Evolutionary conservation across 768 basidiomycete species (phyloP).

Genomic region (Pholiota molesta): DNA sequence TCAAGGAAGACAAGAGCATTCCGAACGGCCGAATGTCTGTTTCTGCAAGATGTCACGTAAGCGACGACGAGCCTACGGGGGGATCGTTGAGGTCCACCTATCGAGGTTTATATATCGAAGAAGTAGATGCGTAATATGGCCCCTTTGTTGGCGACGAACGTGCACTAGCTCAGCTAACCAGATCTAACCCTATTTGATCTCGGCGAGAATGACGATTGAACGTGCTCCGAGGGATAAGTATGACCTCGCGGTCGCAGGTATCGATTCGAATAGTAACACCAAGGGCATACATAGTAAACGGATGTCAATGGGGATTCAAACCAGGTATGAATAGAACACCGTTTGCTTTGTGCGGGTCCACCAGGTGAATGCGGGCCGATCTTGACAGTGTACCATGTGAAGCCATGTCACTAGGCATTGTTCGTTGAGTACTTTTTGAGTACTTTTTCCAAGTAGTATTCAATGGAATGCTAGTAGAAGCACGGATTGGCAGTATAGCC

Average conservation of each 20-base stretch:
- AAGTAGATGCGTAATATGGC: not conserved
- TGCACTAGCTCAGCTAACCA: not conserved
- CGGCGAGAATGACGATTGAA: not conserved
- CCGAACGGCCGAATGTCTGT: not conserved
- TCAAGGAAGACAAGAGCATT: constrained; percentile 1
- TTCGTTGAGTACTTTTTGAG: not conserved
- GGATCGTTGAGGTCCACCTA: not conserved
- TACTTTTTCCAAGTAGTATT: not conserved
- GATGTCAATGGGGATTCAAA: not conserved
- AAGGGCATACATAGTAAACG: not conserved
- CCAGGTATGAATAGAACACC: not conserved
- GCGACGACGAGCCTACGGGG: not conserved
- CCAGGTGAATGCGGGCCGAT: not conserved
- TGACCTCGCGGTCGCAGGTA: not conserved
- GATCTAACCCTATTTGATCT: not conserved
- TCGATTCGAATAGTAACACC: not conserved
- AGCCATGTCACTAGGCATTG: not conserved
- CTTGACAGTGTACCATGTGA: constrained; percentile 2
- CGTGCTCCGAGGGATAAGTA: not conserved
- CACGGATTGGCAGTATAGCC: not conserved
- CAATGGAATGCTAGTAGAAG: not conserved
- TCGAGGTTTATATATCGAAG: not conserved
- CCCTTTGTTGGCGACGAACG: not conserved
- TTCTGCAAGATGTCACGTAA: not conserved
- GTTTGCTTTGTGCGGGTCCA: not conserved